Evolutionary conservation across 2,329 filamentous ascomycete species (phyloP).

Genomic region (Tolypocladium nubicola): DNA sequence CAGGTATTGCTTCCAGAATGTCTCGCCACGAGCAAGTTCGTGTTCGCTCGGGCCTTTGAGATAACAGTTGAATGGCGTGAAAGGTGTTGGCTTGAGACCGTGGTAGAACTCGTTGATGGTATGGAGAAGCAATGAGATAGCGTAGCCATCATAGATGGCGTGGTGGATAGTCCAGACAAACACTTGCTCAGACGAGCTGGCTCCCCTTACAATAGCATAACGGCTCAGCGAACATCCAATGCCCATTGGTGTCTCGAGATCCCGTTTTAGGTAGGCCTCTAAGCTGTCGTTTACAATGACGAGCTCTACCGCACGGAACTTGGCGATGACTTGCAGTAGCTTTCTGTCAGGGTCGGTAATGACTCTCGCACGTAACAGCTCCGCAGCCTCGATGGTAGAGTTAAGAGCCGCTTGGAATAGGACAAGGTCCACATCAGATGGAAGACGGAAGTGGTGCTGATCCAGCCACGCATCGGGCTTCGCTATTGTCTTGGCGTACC

Average conservation of each 20-base stretch:
- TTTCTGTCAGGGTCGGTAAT: neutral
- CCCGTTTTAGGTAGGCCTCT: neutral
- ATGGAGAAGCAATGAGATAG: neutral
- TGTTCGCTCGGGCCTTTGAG: neutral
- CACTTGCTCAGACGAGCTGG: neutral
- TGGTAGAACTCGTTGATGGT: neutral
- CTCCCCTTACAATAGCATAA: neutral
- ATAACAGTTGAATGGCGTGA: neutral
- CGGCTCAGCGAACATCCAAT: neutral
- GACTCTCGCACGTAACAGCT: neutral
- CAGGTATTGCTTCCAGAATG: neutral
- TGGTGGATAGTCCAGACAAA: neutral
- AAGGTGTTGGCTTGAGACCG: neutral
- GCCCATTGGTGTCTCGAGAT: neutral
- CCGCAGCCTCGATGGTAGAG: neutral
- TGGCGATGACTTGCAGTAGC: neutral
- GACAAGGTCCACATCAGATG: neutral
- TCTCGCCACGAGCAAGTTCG: neutral
- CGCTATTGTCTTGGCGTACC: neutral
- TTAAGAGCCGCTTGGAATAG: neutral
- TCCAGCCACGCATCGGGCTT: neutral
- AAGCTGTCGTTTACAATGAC: neutral
- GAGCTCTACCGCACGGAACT: neutral
- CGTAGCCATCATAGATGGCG: neutral
- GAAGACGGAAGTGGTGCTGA: neutral